Evolutionary conservation across 1,284 basidiomycete genomes (phyloP).

Genomic region (Tilletia horrida): DNA sequence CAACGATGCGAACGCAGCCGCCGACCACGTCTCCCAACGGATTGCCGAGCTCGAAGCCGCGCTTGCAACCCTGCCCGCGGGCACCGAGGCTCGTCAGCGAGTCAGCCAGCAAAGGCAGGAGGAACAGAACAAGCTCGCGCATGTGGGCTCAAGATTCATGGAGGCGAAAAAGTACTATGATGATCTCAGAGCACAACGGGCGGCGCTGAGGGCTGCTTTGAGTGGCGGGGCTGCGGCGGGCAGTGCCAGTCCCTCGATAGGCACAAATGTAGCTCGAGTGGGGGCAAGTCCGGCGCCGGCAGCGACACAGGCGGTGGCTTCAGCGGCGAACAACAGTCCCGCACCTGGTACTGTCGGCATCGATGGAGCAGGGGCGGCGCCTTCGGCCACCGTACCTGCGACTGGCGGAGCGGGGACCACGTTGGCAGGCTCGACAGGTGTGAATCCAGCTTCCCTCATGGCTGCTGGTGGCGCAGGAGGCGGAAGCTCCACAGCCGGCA

Average conservation of each 20-base stretch:
- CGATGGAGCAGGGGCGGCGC: no score
- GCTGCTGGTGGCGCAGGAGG: no score
- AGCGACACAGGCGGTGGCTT: background rate
- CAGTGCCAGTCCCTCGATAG: background rate
- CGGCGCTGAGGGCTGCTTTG: slow-evolving; percentile 12
- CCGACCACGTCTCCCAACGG: slow-evolving; percentile 10
- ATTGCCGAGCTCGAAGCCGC: background rate
- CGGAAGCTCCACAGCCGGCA: background rate
- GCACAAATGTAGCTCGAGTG: background rate
- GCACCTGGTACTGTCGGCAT: no score
- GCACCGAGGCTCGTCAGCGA: background rate
- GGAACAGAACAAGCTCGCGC: slow-evolving; percentile 19
- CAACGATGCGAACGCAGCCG: background rate
- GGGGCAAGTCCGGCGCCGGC: slow-evolving; percentile 9
- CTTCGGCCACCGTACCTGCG: no score
- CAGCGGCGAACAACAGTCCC: no score
- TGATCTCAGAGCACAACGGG: slow-evolving; percentile 7
- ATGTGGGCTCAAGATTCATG: slow-evolving; percentile 25
- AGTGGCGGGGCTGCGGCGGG: slow-evolving; percentile 20
- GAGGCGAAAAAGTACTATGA: slow-evolving; percentile 21
- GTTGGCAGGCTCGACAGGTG: no score
- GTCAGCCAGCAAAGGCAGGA: slow-evolving; percentile 23
- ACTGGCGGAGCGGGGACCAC: no score
- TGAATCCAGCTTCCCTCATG: no score
- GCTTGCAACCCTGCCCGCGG: background rate